These are phyloP conservation scores for Urtica urens DNA, from an alignment of 306 rosid genomes.

Conservation along the genomic window DNA sequence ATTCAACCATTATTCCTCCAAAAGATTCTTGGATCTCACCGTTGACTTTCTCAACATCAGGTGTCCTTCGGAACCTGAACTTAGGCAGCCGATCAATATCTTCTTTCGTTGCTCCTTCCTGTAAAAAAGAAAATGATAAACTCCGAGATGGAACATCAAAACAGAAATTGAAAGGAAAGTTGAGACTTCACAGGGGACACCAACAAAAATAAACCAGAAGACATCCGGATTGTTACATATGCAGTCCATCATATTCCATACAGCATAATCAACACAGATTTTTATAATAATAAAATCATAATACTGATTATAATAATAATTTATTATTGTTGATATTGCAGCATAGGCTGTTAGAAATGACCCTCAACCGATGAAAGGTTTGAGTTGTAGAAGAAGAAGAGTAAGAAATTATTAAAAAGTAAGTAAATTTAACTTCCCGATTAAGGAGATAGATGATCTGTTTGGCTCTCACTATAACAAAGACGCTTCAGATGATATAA, in stretches of 20 bases:
- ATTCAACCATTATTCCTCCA: conserved; percentile 62
- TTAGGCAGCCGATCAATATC: conserved; percentile 74
- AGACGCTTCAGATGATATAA: too few relatives aligned
- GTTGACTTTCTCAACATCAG: conserved; percentile 39
- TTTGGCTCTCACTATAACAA: too few relatives aligned
- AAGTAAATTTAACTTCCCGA: too few relatives aligned
- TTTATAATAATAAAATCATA: too few relatives aligned
- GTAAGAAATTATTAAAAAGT: too few relatives aligned
- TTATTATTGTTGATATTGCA: too few relatives aligned
- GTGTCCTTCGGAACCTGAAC: conserved; percentile 39
- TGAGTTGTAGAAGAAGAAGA: too few relatives aligned
- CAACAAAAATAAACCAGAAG: not conserved
- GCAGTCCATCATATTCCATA: not conserved
- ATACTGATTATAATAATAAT: too few relatives aligned
- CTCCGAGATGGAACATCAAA: conserved; percentile 1
- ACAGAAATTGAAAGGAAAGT: not conserved
- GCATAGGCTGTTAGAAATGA: too few relatives aligned
- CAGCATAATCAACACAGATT: not conserved
- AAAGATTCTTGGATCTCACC: conserved; percentile 48
- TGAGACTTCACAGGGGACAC: not conserved
- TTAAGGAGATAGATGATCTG: too few relatives aligned
- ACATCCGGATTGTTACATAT: not conserved
- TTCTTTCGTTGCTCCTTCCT: conserved; percentile 93
- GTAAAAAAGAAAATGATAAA: conserved; percentile 19
- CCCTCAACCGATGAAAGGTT: too few relatives aligned